These are phyloP conservation scores for Neoarthrinium moseri DNA, from an alignment of 2,329 filamentous ascomycete species.

Conservation along the genomic window DNA sequence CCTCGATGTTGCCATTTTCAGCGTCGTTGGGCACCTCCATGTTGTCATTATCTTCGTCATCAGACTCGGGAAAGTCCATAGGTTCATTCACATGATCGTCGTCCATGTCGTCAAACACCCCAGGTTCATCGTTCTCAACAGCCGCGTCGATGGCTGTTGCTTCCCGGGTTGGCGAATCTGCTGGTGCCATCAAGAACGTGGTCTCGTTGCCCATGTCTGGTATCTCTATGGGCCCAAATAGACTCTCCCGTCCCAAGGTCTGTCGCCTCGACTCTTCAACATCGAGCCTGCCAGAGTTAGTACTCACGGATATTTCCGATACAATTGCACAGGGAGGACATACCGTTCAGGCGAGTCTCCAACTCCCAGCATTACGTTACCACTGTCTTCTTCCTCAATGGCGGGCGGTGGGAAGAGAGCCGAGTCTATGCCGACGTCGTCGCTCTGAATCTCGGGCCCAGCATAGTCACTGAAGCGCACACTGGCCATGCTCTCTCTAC, in stretches of 20 bases:
- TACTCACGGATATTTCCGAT: no score
- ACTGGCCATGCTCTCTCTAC: slow-evolving; percentile 47
- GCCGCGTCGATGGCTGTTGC: slow-evolving; percentile 2
- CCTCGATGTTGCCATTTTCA: slow-evolving; percentile 15
- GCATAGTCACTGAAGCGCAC: slow-evolving; percentile 51
- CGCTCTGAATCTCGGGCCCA: slow-evolving; percentile 33
- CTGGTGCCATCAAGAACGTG: slow-evolving; percentile 46
- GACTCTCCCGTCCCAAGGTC: slow-evolving; percentile 44
- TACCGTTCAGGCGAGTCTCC: slow-evolving; percentile 42
- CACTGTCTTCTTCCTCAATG: slow-evolving; percentile 37
- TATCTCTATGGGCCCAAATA: slow-evolving; percentile 48
- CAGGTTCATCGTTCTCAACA: slow-evolving; percentile 9
- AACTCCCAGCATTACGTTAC: slow-evolving; percentile 34
- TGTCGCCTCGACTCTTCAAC: slow-evolving; percentile 38
- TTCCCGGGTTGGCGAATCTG: slow-evolving; percentile 16
- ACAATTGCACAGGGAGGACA: not conserved
- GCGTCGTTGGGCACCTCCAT: not conserved
- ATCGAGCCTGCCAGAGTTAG: slow-evolving; percentile 28
- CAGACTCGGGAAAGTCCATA: slow-evolving; percentile 19
- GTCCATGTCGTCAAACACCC: slow-evolving; percentile 15
- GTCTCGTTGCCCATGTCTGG: slow-evolving; percentile 48
- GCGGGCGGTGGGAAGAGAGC: slow-evolving; percentile 51
- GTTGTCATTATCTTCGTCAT: slow-evolving; percentile 21
- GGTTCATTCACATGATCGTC: slow-evolving; percentile 23
- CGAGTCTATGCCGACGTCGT: slow-evolving; percentile 43